These are phyloP conservation scores for Boletus insuetus DNA, from an alignment of 768 basidiomycete species.

Conservation along the genomic window DNA sequence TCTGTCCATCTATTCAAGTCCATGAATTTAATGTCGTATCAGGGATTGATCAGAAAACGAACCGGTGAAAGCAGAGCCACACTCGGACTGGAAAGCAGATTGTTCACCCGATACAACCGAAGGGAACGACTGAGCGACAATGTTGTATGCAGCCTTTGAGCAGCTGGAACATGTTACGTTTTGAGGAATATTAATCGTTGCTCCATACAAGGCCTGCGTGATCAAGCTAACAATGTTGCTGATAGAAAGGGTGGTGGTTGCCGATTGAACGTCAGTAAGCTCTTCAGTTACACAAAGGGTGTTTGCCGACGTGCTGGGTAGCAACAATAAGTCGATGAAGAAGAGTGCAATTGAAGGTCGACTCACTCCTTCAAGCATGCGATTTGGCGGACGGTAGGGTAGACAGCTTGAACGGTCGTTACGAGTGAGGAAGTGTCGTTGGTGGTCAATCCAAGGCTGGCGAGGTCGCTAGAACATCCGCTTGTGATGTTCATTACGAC, in stretches of 20 bases:
- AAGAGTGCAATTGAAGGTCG: background rate
- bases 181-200: slow-evolving; percentile 16
- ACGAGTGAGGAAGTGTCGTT: slow-evolving; percentile 26
- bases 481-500: slow-evolving; percentile 52
- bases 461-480: slow-evolving; percentile 47
- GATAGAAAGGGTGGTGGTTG: slow-evolving; percentile 21
- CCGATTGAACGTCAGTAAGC: slow-evolving; percentile 49
- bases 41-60: slow-evolving; percentile 15
- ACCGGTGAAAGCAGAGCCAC: slow-evolving; percentile 56
- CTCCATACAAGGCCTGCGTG: slow-evolving; percentile 5
- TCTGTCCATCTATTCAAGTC: slow-evolving; percentile 28
- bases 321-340: background rate
- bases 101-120: slow-evolving; percentile 26
- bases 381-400: slow-evolving; percentile 55
- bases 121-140: slow-evolving; percentile 38
- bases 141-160: slow-evolving; percentile 49
- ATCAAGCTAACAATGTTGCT: slow-evolving; percentile 16
- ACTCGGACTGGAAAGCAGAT: slow-evolving; percentile 33
- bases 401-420: slow-evolving; percentile 46
- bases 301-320: slow-evolving; percentile 33
- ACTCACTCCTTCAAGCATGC: slow-evolving; percentile 67
- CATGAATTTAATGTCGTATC: background rate
- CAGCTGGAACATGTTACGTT: slow-evolving; percentile 55
- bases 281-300: slow-evolving; percentile 58
- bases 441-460: slow-evolving; percentile 21